Conservation (phyloP, 2,329 filamentous ascomycete genomes). For the Trichophyton verrucosum region DNA sequence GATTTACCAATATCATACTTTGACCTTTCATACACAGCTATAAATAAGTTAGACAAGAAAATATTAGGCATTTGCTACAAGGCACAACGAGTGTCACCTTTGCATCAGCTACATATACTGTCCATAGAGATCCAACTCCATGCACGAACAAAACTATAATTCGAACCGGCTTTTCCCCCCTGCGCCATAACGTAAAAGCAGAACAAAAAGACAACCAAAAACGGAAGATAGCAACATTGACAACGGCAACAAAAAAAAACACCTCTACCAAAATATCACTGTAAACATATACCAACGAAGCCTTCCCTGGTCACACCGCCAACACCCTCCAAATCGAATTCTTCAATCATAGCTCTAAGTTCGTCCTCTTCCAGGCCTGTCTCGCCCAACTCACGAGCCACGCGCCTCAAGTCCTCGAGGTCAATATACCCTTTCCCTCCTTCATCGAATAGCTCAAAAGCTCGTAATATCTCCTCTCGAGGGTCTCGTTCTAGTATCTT, state of each 20-base stretch:
- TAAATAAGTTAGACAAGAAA: not conserved
- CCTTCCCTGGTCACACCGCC: conserved; percentile 57
- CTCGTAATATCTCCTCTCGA: conserved; percentile 76
- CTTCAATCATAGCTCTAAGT: conserved; percentile 89
- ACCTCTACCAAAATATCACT: conserved; percentile 21
- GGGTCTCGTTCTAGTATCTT: conserved; percentile 75
- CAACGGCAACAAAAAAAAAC: too few relatives aligned
- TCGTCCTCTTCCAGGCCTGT: conserved; percentile 80
- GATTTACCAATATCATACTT: not conserved
- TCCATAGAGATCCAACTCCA: not conserved
- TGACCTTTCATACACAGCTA: not conserved
- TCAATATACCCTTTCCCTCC: conserved; percentile 86
- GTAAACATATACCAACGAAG: conserved; percentile 55
- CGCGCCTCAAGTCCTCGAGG: conserved; percentile 71
- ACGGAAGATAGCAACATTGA: not conserved
- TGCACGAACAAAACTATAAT: not conserved
- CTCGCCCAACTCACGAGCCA: conserved; percentile 84
- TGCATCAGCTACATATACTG: not conserved
- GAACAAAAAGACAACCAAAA: not conserved
- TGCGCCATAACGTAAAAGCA: not conserved
- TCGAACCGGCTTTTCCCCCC: not conserved
- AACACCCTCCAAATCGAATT: conserved; percentile 90
- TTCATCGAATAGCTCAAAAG: conserved; percentile 86
- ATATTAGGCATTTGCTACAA: not conserved
- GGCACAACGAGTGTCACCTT: not conserved